Base-by-base conservation (phyloP, 2,329 filamentous ascomycete species). In the Setomelanomma holmii region DNA sequence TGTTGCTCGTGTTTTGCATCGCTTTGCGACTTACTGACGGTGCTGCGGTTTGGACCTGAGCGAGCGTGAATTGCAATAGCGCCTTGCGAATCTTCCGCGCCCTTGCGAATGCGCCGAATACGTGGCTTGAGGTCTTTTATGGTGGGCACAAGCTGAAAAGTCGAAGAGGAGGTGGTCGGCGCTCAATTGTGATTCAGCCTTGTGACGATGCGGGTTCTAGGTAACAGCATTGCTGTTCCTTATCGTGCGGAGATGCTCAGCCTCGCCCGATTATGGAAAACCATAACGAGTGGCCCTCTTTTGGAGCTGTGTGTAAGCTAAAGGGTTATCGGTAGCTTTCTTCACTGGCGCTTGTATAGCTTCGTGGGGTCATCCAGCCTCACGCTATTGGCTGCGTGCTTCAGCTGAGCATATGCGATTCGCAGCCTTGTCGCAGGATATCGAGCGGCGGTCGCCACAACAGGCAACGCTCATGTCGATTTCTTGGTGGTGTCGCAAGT, bases 351-450 rank as follows among this genome's bases (percentile, higher is more conserved):
- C 24, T 39, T 47, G 12, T 17, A 24, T 34, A 47, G 21, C 14
- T 16, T 33, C 21, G 44, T 47, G 36, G 33, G 35, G 23, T 17
- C 14, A 7, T 14, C 36, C 42, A 11, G 19, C 6, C 20, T 24
- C 11, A 23, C 39, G 16, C 38, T 36, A 46, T 24, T 40, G 34
- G 45, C 40, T 22, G 23, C 40, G 35, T 21, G 5, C 17, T 10
- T 4, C 12, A 30, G 24, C 45, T 22, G 35, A 33, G 12, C 22
- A 33, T 17, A 1, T 30, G 40, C 24, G 14, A 51, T 51, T 48
- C 47, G 47, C 34, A 48, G 52, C 52, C 47, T 51, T 35, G 40
- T 35, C n/a, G 24, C 16, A 11, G 22, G 17, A 14, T 11, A 27
- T 19, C 40, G 16, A 30, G 12, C 24, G 24, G 33, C 43, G 44